Evolutionary conservation across 2,329 filamentous ascomycete species (phyloP).

Genomic region (Fusarium sp.): DNA sequence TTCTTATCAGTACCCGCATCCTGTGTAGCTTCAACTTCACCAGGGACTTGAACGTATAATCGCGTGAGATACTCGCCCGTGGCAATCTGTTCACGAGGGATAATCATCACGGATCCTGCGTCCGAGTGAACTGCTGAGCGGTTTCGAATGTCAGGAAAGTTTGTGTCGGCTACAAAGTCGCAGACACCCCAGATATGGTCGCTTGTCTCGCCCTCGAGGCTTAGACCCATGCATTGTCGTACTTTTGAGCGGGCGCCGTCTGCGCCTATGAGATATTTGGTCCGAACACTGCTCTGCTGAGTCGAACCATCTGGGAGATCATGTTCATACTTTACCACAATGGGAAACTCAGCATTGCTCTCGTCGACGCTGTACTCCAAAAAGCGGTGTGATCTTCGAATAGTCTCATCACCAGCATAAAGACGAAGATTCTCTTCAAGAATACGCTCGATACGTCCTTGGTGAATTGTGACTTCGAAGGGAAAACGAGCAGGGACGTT

Average conservation of each 20-base stretch:
- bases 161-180: slow-evolving; percentile 21
- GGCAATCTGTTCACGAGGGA: slow-evolving; percentile 16
- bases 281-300: background rate
- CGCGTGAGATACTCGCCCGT: slow-evolving; percentile 16
- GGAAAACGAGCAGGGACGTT: slow-evolving; percentile 20
- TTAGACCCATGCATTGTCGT: slow-evolving; percentile 21
- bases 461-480: slow-evolving; percentile 14
- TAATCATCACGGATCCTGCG: slow-evolving; percentile 20
- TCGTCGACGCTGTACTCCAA: slow-evolving; percentile 17
- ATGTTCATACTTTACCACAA: background rate
- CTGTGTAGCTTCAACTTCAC: slow-evolving; percentile 4
- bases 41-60: slow-evolving; percentile 15
- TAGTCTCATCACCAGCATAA: background rate
- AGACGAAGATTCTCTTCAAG: slow-evolving; percentile 21
- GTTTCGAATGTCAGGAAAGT: slow-evolving; percentile 22
- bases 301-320: slow-evolving; percentile 1
- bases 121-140: slow-evolving; percentile 16
- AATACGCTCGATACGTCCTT: slow-evolving; percentile 21
- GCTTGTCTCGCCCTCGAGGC: slow-evolving; percentile 16
- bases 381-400: slow-evolving; percentile 11
- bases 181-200: slow-evolving; percentile 28
- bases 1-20: slow-evolving; percentile 17
- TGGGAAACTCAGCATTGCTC: background rate
- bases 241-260: slow-evolving; percentile 18
- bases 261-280: slow-evolving; percentile 16